A percentile compares a stretch with the other conserved stretches of the same genome.
These are phyloP conservation scores for Macrocybe gigantea DNA, from an alignment of 768 basidiomycete species.

Conservation along the genomic window DNA sequence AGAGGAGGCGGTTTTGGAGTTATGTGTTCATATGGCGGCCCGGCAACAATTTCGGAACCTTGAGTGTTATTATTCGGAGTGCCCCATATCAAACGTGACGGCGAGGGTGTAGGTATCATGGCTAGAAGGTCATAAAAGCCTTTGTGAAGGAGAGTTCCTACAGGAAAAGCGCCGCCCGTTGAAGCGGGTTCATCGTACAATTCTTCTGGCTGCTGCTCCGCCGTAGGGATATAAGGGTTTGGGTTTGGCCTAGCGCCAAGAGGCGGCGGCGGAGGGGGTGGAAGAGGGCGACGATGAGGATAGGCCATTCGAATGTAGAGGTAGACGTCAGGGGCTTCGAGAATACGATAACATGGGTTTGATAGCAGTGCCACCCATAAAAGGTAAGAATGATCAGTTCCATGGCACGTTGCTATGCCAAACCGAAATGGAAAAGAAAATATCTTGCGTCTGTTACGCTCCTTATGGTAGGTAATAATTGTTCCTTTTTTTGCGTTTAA, in stretches of 20 bases:
- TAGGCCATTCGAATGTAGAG: conserved; percentile 10
- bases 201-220: conserved; percentile 28
- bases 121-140: conserved; percentile 87
- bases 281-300: conserved; percentile 21
- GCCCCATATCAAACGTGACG: conserved; percentile 60
- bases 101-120: conserved; percentile 67
- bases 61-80: conserved; percentile 19
- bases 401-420: too few relatives aligned
- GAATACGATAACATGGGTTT: too few relatives aligned
- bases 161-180: conserved; percentile 35
- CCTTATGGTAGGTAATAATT: too few relatives aligned
- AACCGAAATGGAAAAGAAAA: too few relatives aligned
- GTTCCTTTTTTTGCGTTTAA: too few relatives aligned
- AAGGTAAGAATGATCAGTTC: too few relatives aligned
- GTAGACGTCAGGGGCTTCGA: neutral
- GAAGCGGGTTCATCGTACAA: conserved; percentile 37
- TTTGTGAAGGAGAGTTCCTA: conserved; percentile 75
- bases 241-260: conserved; percentile 22
- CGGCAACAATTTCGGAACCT: conserved; percentile 34
- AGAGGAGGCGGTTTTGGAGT: conserved; percentile 24
- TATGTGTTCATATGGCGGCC: conserved; percentile 56
- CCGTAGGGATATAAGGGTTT: conserved; percentile 28
- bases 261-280: conserved; percentile 17
- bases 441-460: too few relatives aligned
- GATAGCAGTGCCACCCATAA: too few relatives aligned